phyloP scores from a whole-genome alignment of 1,284 basidiomycete genomes.

The Naganishia liquefaciens region DNA sequence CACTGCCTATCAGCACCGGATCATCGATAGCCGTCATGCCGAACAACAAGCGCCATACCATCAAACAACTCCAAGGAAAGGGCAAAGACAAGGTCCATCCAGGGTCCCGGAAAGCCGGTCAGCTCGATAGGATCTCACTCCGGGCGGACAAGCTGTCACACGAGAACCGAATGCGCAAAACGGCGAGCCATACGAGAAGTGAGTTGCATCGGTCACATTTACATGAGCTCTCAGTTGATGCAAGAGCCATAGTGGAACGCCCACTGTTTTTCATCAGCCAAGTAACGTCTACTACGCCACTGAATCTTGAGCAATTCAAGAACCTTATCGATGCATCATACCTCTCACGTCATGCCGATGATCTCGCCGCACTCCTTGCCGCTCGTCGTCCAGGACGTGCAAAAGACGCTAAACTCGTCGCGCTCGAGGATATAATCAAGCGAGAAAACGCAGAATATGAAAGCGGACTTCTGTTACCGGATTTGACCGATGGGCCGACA shows the following conservation, averaged over 20 bases:
- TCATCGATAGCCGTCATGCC: slow-evolving; percentile 37
- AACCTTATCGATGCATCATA: slow-evolving; percentile 68
- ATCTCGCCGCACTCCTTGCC: slow-evolving; percentile 65
- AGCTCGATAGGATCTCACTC: slow-evolving; percentile 69
- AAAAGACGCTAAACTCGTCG: slow-evolving; percentile 68
- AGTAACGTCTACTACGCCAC: slow-evolving; percentile 60
- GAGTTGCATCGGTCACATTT: slow-evolving; percentile 32
- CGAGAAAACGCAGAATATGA: slow-evolving; percentile 72
- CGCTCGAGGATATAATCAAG: slow-evolving; percentile 70
- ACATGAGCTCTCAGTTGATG: background rate
- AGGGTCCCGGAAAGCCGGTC: slow-evolving; percentile 62
- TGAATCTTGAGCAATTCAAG: slow-evolving; percentile 71
- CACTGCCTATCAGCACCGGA: background rate
- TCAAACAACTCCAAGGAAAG: slow-evolving; percentile 57
- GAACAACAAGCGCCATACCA: slow-evolving; percentile 51
- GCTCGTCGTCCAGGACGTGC: slow-evolving; percentile 73
- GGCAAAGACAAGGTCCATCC: slow-evolving; percentile 51
- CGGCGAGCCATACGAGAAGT: slow-evolving; percentile 61
- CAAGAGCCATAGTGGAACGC: slow-evolving; percentile 61
- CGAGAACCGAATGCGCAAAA: slow-evolving; percentile 61
- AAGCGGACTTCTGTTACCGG: slow-evolving; percentile 81
- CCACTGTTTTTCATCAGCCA: slow-evolving; percentile 78
- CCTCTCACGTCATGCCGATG: slow-evolving; percentile 70
- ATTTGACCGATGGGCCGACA: slow-evolving; percentile 73
- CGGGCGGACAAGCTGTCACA: slow-evolving; percentile 68